Evolutionary conservation across 164 flowering plant genomes (phyloP), one percentile per base, ranked within the genome.

Genomic region (Magnolia sinica): DNA sequence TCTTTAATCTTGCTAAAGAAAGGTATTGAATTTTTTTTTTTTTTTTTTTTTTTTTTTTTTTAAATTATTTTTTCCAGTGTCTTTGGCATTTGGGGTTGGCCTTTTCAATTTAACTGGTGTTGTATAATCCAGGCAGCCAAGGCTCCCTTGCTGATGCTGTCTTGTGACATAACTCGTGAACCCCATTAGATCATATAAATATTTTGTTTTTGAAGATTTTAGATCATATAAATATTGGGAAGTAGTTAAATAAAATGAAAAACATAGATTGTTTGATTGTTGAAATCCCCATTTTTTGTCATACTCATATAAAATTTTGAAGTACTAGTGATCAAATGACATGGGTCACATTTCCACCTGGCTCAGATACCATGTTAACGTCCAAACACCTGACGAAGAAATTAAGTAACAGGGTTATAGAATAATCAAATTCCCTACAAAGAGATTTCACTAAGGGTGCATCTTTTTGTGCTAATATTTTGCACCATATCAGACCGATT

Each of bases 1-100:
- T 87, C 84, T 92, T 82, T 73, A 91, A 89, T 83, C 97, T 91
- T 79, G 85, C 99, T 4, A 94, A 94, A 79, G 99, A 94, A 77
- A 96, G 98, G 99, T 96, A 87, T 73, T 55, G 13, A 37, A 29
- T 72, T 23, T 64, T 23, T 52, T 18, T n/a, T n/a, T n/a, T n/a
- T n/a, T n/a, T n/a, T n/a, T n/a, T n/a, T n/a, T n/a, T n/a, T n/a
- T n/a, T n/a, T n/a, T n/a, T n/a, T n/a, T n/a, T n/a, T n/a, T n/a
- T n/a, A n/a, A n/a, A 49, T 49, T 31, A 31, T 50, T 49, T 16
- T 51, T 50, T 22, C 3, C 64, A 4, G 11, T 37, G 13, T 19
- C 51, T 70, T 23, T 68, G 50, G n/a, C 2, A 6, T 14, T 64
- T 55, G 61, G 14, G 61, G 61, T 16, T 75, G 22, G 23, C 22